Conservation (phyloP, 768 basidiomycete species). For the Coprinopsis sp. region DNA sequence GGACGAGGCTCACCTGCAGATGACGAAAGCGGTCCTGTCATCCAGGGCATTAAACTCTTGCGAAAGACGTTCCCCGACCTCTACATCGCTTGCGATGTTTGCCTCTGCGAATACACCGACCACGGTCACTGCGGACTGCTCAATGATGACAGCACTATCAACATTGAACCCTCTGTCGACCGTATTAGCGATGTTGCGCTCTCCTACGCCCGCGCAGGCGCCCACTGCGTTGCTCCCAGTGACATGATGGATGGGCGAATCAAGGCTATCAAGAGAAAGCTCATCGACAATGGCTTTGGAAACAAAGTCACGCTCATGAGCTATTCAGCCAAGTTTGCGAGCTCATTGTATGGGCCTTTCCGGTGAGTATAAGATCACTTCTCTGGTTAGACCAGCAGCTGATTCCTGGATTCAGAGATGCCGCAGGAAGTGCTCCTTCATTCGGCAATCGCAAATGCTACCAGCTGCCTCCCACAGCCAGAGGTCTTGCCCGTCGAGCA, state of each 20-base stretch:
- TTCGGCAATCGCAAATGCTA: conserved; percentile 98
- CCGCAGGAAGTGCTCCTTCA: conserved; percentile 93
- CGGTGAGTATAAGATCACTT: conserved; percentile 42
- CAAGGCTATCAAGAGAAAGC: conserved; percentile 76
- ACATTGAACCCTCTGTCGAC: conserved; percentile 71
- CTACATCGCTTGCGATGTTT: conserved; percentile 93
- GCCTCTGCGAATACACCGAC: conserved; percentile 99
- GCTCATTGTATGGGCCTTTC: conserved; percentile 93
- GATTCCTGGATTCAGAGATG: conserved; percentile 57
- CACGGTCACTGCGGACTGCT: conserved; percentile 95
- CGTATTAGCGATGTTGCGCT: conserved; percentile 92
- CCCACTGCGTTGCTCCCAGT: conserved; percentile 96
- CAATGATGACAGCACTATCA: conserved; percentile 68
- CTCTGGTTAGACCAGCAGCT: conserved; percentile 1
- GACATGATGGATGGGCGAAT: conserved; percentile 99
- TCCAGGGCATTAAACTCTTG: conserved; percentile 82
- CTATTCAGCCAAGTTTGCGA: conserved; percentile 97
- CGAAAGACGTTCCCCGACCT: conserved; percentile 73
- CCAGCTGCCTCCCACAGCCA: conserved; percentile 85
- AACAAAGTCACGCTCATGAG: conserved; percentile 93
- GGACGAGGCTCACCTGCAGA: conserved; percentile 82
- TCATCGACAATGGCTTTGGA: conserved; percentile 80
- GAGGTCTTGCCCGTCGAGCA: conserved; percentile 88
- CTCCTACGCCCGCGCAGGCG: conserved; percentile 91
- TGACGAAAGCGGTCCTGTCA: conserved; percentile 86